phyloP scores from a whole-genome alignment of 2,329 filamentous ascomycete species.

The Aspergillus ustus region DNA sequence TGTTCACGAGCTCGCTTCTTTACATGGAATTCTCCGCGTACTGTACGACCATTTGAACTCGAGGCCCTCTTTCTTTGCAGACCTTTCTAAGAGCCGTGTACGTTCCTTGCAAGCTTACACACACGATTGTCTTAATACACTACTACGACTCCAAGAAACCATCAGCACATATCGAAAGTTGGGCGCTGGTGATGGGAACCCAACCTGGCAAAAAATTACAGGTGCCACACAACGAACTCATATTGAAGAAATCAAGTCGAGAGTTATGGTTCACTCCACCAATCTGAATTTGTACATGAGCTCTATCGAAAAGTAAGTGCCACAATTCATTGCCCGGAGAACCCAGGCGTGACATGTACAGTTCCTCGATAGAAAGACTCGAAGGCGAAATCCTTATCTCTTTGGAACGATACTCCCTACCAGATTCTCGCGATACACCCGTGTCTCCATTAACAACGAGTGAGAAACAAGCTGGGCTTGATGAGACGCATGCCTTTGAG shows the following conservation, averaged over 20 bases:
- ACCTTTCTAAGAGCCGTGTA: slow-evolving; percentile 29
- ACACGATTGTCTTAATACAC: slow-evolving; percentile 27
- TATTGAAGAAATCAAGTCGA: slow-evolving; percentile 34
- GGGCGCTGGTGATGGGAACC: slow-evolving; percentile 27
- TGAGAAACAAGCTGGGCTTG: not conserved
- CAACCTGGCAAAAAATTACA: slow-evolving; percentile 35
- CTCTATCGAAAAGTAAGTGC: slow-evolving; percentile 32
- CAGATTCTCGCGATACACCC: not conserved
- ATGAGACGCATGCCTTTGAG: not conserved
- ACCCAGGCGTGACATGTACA: slow-evolving; percentile 17
- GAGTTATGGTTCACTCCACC: slow-evolving; percentile 35
- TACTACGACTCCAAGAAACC: slow-evolving; percentile 31
- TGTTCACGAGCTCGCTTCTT: slow-evolving; percentile 31
- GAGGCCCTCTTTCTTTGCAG: slow-evolving; percentile 28
- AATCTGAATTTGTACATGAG: slow-evolving; percentile 36
- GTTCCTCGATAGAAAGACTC: slow-evolving; percentile 29
- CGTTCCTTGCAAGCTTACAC: slow-evolving; percentile 31
- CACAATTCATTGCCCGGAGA: not conserved
- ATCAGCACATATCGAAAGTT: slow-evolving; percentile 28
- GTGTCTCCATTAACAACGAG: not conserved
- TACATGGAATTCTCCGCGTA: slow-evolving; percentile 31
- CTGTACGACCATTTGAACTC: slow-evolving; percentile 32
- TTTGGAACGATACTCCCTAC: slow-evolving; percentile 26
- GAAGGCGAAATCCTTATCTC: slow-evolving; percentile 29
- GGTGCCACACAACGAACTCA: slow-evolving; percentile 33